Percentiles rank a stretch among this genome's conserved stretches.
phyloP scores from a whole-genome alignment of 495 filamentous ascomycete species.

The Friedmanniomyces endolithicus region DNA sequence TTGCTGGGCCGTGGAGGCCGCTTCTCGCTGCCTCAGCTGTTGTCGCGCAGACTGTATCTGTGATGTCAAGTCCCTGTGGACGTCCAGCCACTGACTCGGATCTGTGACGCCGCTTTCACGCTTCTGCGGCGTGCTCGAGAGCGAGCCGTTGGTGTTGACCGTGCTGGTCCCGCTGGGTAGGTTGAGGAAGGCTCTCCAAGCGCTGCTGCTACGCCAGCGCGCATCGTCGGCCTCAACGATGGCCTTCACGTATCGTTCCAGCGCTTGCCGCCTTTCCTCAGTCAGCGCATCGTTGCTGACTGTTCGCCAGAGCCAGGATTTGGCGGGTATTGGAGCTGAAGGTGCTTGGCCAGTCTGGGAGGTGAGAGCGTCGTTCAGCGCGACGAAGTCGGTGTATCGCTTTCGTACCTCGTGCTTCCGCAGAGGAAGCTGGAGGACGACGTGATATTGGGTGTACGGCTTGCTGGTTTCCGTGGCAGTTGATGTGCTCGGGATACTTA shows the following conservation, averaged over 20 bases:
- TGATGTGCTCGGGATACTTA: constrained; percentile 68
- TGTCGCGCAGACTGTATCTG: constrained; percentile 72
- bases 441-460: constrained; percentile 84
- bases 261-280: constrained; percentile 59
- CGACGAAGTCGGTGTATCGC: constrained; percentile 84
- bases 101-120: constrained; percentile 38
- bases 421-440: constrained; percentile 74
- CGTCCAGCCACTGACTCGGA: constrained; percentile 75
- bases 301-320: constrained; percentile 79
- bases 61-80: constrained; percentile 68
- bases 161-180: constrained; percentile 38
- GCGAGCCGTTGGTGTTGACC: constrained; percentile 18
- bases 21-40: constrained; percentile 62
- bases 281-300: constrained; percentile 62
- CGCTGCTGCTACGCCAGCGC: constrained; percentile 72
- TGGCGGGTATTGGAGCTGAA: constrained; percentile 58
- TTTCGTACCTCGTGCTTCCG: constrained; percentile 79
- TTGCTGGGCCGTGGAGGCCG: constrained; percentile 49
- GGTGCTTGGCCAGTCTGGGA: constrained; percentile 49
- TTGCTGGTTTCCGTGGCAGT: constrained; percentile 42
- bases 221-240: constrained; percentile 65
- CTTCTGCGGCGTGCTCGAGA: constrained; percentile 1
- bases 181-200: constrained; percentile 79
- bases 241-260: constrained; percentile 70
- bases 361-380: constrained; percentile 59